Base-by-base conservation (phyloP, 2,329 filamentous ascomycete genomes). In the Exophiala calicioides region DNA sequence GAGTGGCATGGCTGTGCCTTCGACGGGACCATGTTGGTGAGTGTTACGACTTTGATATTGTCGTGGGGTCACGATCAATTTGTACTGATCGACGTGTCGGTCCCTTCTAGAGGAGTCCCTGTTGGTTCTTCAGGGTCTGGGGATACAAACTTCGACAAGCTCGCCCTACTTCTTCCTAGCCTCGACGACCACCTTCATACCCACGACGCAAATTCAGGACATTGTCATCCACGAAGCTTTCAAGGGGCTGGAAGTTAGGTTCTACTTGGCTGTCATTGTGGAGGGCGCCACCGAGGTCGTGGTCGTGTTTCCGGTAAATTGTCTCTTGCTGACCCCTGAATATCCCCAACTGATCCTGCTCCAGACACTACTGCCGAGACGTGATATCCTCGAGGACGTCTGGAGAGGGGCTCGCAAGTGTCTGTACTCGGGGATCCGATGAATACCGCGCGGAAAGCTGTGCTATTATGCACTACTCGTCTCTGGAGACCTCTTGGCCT, bases 151-250 rank as follows among this genome's bases (percentile, higher is more conserved):
- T 2, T 85, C 81, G 5, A 85, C 84, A 1, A 84, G 81, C 20
- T 82, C 84, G 6, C 68, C 77, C 1, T 85, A 82, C 6, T 89
- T 88, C 60, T 74, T 90, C 5, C 75, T 76, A 27, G 73, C 74
- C 6, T 70, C 79, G 2, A 75, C 77, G 1, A 86, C 82, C n/a
- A 73, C 83, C 38, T 88, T 88, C 66, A 97, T 98, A 49, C 91
- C 93, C 0, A 95, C 91, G 0, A 87, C 86, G 33, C 84, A 88
- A 68, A 94, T 98, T 47, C 88, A 88, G 63, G 93, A 98, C 65
- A 85, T 98, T 46, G 81, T 96, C 43, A 87, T 98, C 39, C 90
- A 96, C 65, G 93, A 98, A 73, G 93, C 90, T 3, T 97, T 97
- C 68, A 82, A 81, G 47, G 90, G 90, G 1, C 95, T 96, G 62